Base-by-base conservation (phyloP, 441 rosid genomes). In the Pelargonium citronellum region DNA sequence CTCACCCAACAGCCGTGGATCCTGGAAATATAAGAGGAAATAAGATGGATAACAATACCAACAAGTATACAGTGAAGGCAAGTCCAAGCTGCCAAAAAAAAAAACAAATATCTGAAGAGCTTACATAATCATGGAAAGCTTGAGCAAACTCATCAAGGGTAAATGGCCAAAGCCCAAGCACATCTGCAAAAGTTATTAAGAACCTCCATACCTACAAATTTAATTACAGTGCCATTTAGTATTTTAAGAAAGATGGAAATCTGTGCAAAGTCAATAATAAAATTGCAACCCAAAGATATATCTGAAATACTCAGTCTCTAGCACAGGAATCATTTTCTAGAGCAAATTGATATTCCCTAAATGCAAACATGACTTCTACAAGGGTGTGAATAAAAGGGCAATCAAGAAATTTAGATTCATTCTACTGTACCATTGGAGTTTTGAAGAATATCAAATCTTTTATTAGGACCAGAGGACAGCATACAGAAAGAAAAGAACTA, bases 151-250 rank as follows among this genome's bases (percentile, higher is more conserved):
- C 96, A 82, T 91, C 96, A 69, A 91, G 71, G 22, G 95, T 92
- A 80, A 92, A 92, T 53, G 97, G 95, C 97, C 97, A 92, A 69
- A 92, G 80, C 72, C 87, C 91, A 74, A 92, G 89, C 76, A 90
- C 80, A 43, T 92, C 97, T 0, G 88, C 81, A 70, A 92, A 92
- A 67, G 89, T 85, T 70, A 90, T 87, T 77, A 92, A 77, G 83
- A 92, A 92, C 76, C 89, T 88, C 97, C 97, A 92, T 20, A 85
- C 91, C 97, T 91, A 70, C 4, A 84, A 58, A 64, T 34, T 34
- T 27, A 47, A 69, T 75, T 37, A 64, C 58, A 71, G 68, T 74
- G 65, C 66, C 71, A 22, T 24, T 73, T 37, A 68, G 37, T 61
- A 24, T 12, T 16, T 69, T 71, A 8, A 13, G 12, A 41, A 69